phyloP scores from a whole-genome alignment of 176 grass and related monocot genomes.

The Avena insularis region DNA sequence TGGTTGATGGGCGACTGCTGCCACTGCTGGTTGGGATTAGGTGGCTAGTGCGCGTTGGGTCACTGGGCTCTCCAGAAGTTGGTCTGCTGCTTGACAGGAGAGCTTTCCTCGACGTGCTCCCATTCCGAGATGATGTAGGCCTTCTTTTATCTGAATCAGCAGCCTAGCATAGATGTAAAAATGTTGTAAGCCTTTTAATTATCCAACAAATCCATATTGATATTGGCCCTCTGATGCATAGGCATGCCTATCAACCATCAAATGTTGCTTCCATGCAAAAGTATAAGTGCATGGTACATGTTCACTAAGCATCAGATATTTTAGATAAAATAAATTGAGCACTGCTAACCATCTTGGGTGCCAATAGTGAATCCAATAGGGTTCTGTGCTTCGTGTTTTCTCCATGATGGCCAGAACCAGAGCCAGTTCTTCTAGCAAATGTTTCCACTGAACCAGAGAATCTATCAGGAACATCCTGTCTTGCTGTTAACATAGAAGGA shows the following conservation, averaged over 20 bases:
- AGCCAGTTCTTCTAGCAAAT: conserved; percentile 64
- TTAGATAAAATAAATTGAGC: conserved; percentile 40
- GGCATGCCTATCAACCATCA: not conserved
- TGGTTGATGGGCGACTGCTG: conserved; percentile 58
- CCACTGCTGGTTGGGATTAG: conserved; percentile 61
- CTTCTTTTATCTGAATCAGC: conserved; percentile 61
- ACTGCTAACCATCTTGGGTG: conserved; percentile 52
- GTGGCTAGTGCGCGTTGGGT: conserved; percentile 55
- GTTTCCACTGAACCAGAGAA: conserved; percentile 57
- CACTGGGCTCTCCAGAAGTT: conserved; percentile 65
- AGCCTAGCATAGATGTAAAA: conserved; percentile 47
- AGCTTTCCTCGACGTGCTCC: conserved; percentile 73
- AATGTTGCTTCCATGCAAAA: not conserved
- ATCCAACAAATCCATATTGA: conserved; percentile 23
- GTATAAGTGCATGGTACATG: not conserved
- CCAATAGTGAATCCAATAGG: conserved; percentile 62
- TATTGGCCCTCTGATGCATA: not conserved
- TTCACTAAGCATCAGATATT: conserved; percentile 3
- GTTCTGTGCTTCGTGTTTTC: conserved; percentile 67
- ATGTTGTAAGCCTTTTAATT: conserved; percentile 18
- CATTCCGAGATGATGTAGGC: conserved; percentile 64
- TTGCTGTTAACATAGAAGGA: conserved; percentile 51
- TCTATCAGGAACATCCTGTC: conserved; percentile 77
- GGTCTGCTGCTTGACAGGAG: conserved; percentile 71
- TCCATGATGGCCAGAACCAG: conserved; percentile 62